Conservation (phyloP, 2,329 filamentous ascomycete species). For the Hymenoscyphus occultus region DNA sequence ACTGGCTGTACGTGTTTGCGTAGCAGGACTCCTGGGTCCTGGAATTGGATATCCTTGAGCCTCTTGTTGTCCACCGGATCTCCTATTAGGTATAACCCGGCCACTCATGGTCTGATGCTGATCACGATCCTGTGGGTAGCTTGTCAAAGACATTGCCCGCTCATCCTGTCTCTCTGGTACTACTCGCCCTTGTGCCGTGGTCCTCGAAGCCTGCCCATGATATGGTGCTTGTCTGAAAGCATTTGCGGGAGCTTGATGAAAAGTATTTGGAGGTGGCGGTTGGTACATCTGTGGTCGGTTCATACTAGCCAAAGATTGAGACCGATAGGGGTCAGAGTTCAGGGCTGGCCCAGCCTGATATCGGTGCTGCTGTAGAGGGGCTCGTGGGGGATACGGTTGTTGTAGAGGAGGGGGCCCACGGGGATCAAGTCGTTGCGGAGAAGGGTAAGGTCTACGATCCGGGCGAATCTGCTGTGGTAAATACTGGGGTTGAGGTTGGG, state of each 20-base stretch:
- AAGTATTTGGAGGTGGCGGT: conserved; percentile 57
- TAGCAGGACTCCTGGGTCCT: conserved; percentile 39
- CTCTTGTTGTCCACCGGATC: conserved; percentile 39
- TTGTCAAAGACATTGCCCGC: conserved; percentile 93
- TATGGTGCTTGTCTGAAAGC: conserved; percentile 78
- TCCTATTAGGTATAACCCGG: conserved; percentile 78
- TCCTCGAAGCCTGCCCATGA: conserved; percentile 63
- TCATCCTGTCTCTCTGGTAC: conserved; percentile 92
- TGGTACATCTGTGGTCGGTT: conserved; percentile 72
- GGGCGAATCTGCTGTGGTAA: conserved; percentile 59
- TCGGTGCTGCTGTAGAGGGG: conserved; percentile 48
- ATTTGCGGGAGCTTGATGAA: conserved; percentile 66
- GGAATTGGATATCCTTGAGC: conserved; percentile 28
- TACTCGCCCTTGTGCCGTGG: conserved; percentile 85
- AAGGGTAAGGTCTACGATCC: conserved; percentile 67
- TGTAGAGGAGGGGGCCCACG: conserved; percentile 39
- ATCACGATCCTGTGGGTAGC: conserved; percentile 71
- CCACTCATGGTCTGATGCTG: conserved; percentile 93
- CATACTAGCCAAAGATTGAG: conserved; percentile 83
- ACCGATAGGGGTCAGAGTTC: conserved; percentile 82
- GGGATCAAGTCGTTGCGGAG: conserved; percentile 49
- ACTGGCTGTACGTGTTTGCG: conserved; percentile 57
- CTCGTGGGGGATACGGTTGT: conserved; percentile 44
- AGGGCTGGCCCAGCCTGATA: conserved; percentile 62
- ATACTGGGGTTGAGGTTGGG: conserved; percentile 54